Conservation (phyloP, 192 early-diverging fungal species). For the Gamsiella multidivaricata region DNA sequence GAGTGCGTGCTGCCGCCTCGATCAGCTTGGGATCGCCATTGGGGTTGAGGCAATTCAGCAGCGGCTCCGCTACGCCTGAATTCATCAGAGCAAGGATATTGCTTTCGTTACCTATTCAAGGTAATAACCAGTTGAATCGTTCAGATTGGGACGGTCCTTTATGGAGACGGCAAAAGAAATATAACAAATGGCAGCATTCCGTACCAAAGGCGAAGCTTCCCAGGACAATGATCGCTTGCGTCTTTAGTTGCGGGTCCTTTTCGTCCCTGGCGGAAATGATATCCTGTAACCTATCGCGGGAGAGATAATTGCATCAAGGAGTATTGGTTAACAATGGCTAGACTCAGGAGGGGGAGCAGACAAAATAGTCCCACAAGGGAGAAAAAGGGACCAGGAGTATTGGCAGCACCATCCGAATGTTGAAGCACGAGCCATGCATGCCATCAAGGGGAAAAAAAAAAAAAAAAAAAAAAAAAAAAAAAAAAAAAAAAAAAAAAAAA, state of each 20-base stretch:
- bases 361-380: too few species aligned
- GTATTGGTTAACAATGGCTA: background rate
- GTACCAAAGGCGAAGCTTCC: conserved; percentile 77
- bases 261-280: conserved; percentile 56
- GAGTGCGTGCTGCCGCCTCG: conserved; percentile 73
- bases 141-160: too few species aligned
- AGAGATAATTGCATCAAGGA: background rate
- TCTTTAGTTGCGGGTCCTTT: conserved; percentile 58
- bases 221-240: conserved; percentile 74
- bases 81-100: conserved; percentile 68
- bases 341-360: conserved; percentile 1
- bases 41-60: conserved; percentile 60
- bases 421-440: conserved; percentile 29
- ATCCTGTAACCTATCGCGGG: conserved; percentile 63
- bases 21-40: conserved; percentile 62
- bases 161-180: background rate
- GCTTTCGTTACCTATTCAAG: conserved; percentile 63
- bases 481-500: too few species aligned
- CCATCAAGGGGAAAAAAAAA: background rate
- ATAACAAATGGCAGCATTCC: background rate
- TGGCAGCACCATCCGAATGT: background rate
- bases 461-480: too few species aligned
- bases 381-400: background rate
- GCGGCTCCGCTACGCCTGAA: conserved; percentile 66
- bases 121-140: too few species aligned